Evolutionary conservation across 1,284 basidiomycete species (phyloP).

Genomic region (Moniliella sp.): DNA sequence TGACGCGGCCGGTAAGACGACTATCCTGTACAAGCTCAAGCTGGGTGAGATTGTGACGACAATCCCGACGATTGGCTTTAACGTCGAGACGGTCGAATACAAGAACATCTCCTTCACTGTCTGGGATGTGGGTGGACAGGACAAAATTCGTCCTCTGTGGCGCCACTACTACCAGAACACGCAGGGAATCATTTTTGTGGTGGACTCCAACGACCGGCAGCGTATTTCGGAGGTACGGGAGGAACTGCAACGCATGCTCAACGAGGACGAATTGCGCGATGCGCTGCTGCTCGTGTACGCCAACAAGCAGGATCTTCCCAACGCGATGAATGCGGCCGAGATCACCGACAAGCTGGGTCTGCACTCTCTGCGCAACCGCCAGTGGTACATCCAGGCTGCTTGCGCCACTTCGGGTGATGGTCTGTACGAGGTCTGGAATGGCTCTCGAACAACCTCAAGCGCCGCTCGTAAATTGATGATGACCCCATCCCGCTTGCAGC

Average conservation of each 20-base stretch:
- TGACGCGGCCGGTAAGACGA: slow-evolving; percentile 58
- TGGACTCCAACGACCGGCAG: slow-evolving; percentile 98
- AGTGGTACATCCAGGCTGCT: slow-evolving; percentile 65
- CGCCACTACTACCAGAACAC: slow-evolving; percentile 99
- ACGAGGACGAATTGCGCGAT: slow-evolving; percentile 96
- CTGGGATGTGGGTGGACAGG: slow-evolving; percentile 98
- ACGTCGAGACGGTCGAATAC: slow-evolving; percentile 98
- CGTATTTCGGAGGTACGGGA: slow-evolving; percentile 97
- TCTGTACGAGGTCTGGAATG: slow-evolving; percentile 61
- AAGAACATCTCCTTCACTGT: slow-evolving; percentile 99
- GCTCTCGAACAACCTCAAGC: no score
- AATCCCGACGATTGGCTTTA: slow-evolving; percentile 52
- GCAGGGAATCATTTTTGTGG: slow-evolving; percentile 98
- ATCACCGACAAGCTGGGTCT: slow-evolving; percentile 98
- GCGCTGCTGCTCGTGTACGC: slow-evolving; percentile 94
- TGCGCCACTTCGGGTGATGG: slow-evolving; percentile 97
- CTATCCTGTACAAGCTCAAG: slow-evolving; percentile 20
- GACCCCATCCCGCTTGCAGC: no score
- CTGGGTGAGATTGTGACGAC: slow-evolving; percentile 97
- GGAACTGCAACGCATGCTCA: slow-evolving; percentile 97
- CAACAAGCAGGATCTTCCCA: slow-evolving; percentile 91
- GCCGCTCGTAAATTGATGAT: no score
- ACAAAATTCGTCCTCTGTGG: slow-evolving; percentile 95
- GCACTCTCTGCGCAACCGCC: slow-evolving; percentile 78
- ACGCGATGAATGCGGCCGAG: slow-evolving; percentile 98